Percentiles rank a stretch among this genome's conserved stretches.
Conservation (phyloP, 2,329 filamentous ascomycete genomes). For the Botrytis galanthina region DNA sequence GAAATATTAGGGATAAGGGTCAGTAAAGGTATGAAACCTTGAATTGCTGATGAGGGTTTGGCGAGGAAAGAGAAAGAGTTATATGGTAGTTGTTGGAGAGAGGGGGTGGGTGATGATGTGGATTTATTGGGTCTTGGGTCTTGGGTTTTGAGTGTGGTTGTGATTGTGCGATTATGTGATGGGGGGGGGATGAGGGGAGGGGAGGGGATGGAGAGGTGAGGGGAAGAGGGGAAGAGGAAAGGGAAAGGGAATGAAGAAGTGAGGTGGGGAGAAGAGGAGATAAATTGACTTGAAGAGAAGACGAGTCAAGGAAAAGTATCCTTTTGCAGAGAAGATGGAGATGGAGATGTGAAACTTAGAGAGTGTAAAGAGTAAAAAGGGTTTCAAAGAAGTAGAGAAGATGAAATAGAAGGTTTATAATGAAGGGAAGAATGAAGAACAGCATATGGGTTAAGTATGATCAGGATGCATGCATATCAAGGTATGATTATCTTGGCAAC, state of each 20-base stretch:
- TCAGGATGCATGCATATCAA: too few relatives aligned
- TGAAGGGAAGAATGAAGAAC: fast-evolving
- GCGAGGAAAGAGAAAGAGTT: background rate
- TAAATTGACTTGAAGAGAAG: background rate
- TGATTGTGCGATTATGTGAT: too few relatives aligned
- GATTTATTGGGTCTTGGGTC: too few relatives aligned
- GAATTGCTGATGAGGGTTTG: too few relatives aligned
- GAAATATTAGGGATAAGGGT: too few relatives aligned
- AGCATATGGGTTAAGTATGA: too few relatives aligned
- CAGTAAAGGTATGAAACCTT: too few relatives aligned
- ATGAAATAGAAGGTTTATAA: background rate
- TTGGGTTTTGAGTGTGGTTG: too few relatives aligned
- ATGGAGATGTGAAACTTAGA: background rate
- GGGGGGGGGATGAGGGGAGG: fast-evolving
- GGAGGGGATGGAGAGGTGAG: too few relatives aligned
- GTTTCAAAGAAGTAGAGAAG: background rate
- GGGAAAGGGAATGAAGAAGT: too few relatives aligned
- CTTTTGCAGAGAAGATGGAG: background rate
- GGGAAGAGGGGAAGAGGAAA: too few relatives aligned
- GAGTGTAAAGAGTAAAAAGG: background rate
- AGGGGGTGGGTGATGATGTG: too few relatives aligned
- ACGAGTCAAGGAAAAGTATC: background rate
- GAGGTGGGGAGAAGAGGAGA: background rate
- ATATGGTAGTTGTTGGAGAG: background rate
- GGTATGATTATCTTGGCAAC: fast-evolving